Evolutionary conservation across 352 stramenopile species (phyloP).

Genomic region (Phytophthora vignae): DNA sequence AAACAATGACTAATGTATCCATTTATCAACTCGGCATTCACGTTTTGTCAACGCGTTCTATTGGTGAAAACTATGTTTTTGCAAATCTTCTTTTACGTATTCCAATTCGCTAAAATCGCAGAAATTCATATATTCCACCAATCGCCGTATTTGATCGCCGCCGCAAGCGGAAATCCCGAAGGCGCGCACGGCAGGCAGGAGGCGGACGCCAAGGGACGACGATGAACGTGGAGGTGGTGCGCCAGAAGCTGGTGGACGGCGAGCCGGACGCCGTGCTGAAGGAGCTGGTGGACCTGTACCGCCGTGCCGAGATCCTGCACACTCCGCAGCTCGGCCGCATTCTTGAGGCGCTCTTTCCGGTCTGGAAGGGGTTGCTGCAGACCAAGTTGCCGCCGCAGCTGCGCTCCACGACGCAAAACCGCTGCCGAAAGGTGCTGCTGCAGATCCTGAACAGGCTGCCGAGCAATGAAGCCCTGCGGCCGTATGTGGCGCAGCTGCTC

Average conservation of each 20-base stretch:
- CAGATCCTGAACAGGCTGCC: conserved; percentile 96
- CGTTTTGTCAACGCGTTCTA: not conserved
- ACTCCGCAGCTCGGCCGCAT: conserved; percentile 92
- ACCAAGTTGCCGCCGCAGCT: conserved; percentile 78
- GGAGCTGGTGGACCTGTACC: conserved; percentile 88
- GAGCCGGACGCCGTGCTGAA: conserved; percentile 79
- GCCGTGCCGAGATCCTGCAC: conserved; percentile 88
- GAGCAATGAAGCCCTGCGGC: conserved; percentile 95
- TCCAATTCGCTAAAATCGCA: conserved; percentile 20
- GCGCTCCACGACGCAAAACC: conserved; percentile 80
- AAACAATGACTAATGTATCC: too few relatives aligned
- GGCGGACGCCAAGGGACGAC: conserved; percentile 37
- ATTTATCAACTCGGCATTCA: too few relatives aligned
- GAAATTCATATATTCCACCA: conserved; percentile 15
- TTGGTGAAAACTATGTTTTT: conserved; percentile 7
- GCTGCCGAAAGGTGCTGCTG: conserved; percentile 92
- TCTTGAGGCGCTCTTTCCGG: conserved; percentile 92
- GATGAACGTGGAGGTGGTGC: conserved; percentile 91
- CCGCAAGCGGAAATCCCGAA: conserved; percentile 22
- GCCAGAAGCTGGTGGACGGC: conserved; percentile 85
- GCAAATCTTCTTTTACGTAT: too few relatives aligned
- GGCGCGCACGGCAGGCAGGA: conserved; percentile 26
- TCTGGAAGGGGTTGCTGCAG: conserved; percentile 89
- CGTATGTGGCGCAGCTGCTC: conserved; percentile 94
- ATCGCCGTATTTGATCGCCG: conserved; percentile 3